These are phyloP conservation scores for Musa schizocarpa DNA, from an alignment of 176 grass and related monocot species.

Conservation along the genomic window DNA sequence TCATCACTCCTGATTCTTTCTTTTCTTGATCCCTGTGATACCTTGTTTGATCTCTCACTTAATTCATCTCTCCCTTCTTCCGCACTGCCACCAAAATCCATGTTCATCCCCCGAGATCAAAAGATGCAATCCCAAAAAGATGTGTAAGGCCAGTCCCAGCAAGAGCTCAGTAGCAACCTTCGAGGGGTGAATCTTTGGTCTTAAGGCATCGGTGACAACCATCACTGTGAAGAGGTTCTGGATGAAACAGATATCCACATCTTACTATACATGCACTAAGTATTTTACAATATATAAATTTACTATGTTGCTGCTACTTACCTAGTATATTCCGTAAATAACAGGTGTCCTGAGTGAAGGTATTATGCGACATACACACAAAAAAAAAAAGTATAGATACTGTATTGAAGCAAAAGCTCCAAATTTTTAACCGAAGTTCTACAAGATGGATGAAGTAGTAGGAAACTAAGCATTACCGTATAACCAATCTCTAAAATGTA, in stretches of 20 bases:
- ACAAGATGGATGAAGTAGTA: neutral
- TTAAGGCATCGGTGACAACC: neutral
- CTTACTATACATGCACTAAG: too few species aligned
- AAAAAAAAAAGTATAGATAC: too few species aligned
- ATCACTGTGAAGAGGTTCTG: neutral
- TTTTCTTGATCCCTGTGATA: neutral
- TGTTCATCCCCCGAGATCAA: neutral
- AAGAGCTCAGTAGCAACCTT: neutral
- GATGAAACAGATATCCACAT: too few species aligned
- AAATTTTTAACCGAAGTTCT: neutral
- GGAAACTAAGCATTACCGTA: constrained; percentile 49
- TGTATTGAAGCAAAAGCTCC: neutral
- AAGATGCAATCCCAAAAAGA: too few species aligned
- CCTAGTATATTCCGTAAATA: neutral
- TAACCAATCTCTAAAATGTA: constrained; percentile 96
- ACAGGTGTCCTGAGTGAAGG: neutral
- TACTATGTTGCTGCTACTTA: neutral
- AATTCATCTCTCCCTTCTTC: neutral
- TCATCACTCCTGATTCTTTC: neutral
- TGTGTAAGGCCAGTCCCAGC: too few species aligned
- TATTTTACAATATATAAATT: too few species aligned
- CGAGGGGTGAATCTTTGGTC: neutral
- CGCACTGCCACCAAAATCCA: neutral
- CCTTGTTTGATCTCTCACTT: neutral
- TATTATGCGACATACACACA: too few species aligned